phyloP scores from a whole-genome alignment of 1,284 basidiomycete species.

The Omphalotus olearius region DNA sequence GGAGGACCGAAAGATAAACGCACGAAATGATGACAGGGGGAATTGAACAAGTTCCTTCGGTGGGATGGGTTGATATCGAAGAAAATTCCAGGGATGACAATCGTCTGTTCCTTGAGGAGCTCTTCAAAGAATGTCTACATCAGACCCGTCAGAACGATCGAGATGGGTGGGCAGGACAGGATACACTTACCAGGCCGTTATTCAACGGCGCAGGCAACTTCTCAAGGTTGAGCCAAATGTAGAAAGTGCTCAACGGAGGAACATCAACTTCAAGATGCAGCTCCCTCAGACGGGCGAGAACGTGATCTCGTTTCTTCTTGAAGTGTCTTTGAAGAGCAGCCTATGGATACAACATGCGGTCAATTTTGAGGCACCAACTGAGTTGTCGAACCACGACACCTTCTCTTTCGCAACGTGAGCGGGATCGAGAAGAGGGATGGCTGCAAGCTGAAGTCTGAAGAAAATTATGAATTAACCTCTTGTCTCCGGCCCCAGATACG shows the following conservation, averaged over 20 bases:
- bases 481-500: not conserved
- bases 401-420: constrained; percentile 69
- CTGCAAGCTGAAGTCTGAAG: constrained; percentile 76
- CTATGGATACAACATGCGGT: constrained; percentile 25
- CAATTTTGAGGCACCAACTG: not conserved
- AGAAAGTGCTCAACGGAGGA: constrained; percentile 79
- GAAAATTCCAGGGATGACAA: constrained; percentile 88
- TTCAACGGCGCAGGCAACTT: constrained; percentile 77
- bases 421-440: constrained; percentile 77
- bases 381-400: constrained; percentile 27
- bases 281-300: constrained; percentile 75
- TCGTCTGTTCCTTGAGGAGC: constrained; percentile 84
- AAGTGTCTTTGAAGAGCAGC: constrained; percentile 84
- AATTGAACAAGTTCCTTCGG: constrained; percentile 82
- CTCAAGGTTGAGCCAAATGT: constrained; percentile 88
- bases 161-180: not conserved
- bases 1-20: constrained; percentile 88
- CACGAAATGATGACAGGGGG: constrained; percentile 88
- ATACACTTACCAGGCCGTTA: constrained; percentile 69
- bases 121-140: constrained; percentile 90
- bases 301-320: constrained; percentile 87
- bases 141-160: not conserved
- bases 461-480: not conserved
- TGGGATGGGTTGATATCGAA: constrained; percentile 86
- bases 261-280: constrained; percentile 76